These are phyloP conservation scores for Vaccinium corymbosum DNA, from an alignment of 148 eudicot genomes.

Conservation along the genomic window DNA sequence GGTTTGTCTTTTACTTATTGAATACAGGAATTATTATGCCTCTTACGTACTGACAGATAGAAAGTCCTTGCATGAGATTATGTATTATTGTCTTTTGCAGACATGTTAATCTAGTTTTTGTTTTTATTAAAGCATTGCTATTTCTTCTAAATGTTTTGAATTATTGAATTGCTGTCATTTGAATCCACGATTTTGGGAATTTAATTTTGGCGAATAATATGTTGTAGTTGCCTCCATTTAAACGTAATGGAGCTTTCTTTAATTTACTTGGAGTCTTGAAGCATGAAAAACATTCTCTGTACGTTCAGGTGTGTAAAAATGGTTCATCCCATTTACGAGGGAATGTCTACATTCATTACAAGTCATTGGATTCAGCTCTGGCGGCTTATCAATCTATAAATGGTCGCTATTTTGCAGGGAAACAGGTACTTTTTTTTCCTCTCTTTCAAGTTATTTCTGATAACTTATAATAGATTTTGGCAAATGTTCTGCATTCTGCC, in stretches of 20 bases:
- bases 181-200: background rate
- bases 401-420: conserved; percentile 94
- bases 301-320: conserved; percentile 83
- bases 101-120: background rate
- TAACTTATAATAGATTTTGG: background rate
- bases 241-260: background rate
- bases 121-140: background rate
- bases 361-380: conserved; percentile 72
- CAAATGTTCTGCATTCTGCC: background rate
- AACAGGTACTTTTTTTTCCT: conserved; percentile 54
- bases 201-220: background rate
- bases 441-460: background rate
- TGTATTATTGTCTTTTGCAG: background rate
- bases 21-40: background rate
- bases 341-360: conserved; percentile 88
- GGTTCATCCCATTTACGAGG: conserved; percentile 89
- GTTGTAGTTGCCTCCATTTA: background rate
- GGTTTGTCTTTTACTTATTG: background rate
- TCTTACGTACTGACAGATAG: background rate
- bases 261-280: background rate
- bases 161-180: conserved; percentile 2
- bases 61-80: background rate
- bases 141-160: background rate
- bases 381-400: conserved; percentile 72
- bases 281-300: background rate